These are phyloP conservation scores for Ascochyta koolunga DNA, from an alignment of 2,329 filamentous ascomycete genomes.

Conservation along the genomic window DNA sequence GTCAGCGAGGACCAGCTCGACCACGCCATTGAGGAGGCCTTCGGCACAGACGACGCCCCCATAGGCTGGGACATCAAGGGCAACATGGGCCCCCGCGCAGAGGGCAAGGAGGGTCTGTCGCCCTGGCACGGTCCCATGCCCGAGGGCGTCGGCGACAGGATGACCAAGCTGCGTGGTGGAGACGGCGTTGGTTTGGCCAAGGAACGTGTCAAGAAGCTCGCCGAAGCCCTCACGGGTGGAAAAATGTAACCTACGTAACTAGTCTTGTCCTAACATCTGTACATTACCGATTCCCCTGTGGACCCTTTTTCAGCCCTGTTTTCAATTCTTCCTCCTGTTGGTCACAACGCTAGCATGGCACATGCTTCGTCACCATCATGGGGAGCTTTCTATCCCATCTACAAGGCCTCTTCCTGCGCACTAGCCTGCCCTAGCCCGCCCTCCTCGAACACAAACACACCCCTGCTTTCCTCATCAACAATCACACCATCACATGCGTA, in stretches of 20 bases:
- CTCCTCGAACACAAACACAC: too few relatives aligned
- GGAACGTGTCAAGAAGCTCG: slow-evolving; percentile 67
- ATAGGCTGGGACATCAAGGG: slow-evolving; percentile 47
- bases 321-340: not conserved
- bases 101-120: slow-evolving; percentile 37
- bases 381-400: too few relatives aligned
- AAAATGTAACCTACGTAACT: slow-evolving; percentile 51
- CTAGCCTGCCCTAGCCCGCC: too few relatives aligned
- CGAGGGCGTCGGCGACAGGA: slow-evolving; percentile 41
- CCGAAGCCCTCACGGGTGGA: slow-evolving; percentile 71
- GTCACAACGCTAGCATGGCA: too few relatives aligned
- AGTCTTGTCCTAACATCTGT: slow-evolving; percentile 5
- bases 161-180: slow-evolving; percentile 44
- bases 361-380: too few relatives aligned
- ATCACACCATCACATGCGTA: too few relatives aligned
- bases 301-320: not conserved
- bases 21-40: slow-evolving; percentile 74
- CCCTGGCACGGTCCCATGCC: slow-evolving; percentile 41
- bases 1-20: slow-evolving; percentile 79
- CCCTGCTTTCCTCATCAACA: too few relatives aligned
- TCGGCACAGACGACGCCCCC: slow-evolving; percentile 63
- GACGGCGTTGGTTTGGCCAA: slow-evolving; percentile 54
- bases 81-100: slow-evolving; percentile 20
- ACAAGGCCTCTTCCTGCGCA: too few relatives aligned
- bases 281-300: slow-evolving; percentile 2